Base-by-base conservation (phyloP, 805 yeast species). In the Candida mattraensis region DNA sequence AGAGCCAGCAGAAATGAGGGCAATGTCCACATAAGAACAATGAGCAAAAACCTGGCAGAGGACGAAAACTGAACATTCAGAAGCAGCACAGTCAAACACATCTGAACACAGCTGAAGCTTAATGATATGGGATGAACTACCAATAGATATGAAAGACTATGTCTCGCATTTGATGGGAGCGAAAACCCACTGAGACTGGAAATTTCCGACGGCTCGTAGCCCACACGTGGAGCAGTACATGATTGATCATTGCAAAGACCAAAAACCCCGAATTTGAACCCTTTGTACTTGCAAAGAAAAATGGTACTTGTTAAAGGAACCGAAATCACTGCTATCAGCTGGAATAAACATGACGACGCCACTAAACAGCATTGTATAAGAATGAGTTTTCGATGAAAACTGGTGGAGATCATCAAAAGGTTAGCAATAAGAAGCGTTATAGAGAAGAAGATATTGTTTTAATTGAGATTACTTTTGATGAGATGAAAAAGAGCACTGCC, bases 1-100 rank as follows among this genome's bases (percentile, higher is more conserved):
- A 89, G 61, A 1, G 85, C 66, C 26, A 83, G 66, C 38, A 89
- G 54, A 49, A 88, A 87, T 0, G 87, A 69, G 2, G 87, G 79
- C 27, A 85, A 55, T 2, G 87, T 71, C 60, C 83, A 67, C 2
- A 81, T 48, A 23, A 83, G 68, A 47, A 79, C 59, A 13, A 72
- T 48, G 37, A 80, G 65, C 30, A 83, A 61, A 39, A 67, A 74
- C 24, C 58, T 53, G 5, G 74, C 51, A 4, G 69, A 66, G 22
- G 52, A 20, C 16, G 50, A 39, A 17, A 50, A 59, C 0, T 50
- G 45, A 13, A 61, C 62, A 44, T 65, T 54, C 34, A 72, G 67
- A 3, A 77, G 56, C 12, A 66, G 29, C 4, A 71, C 11, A 0
- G 73, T 56, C 39, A 70, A 45, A 2, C 69, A 8, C 32, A 78